A percentile compares a stretch with the other conserved stretches of the same genome.
Conservation (phyloP, 2,329 filamentous ascomycete genomes). For the Ophiostoma perfectum region DNA sequence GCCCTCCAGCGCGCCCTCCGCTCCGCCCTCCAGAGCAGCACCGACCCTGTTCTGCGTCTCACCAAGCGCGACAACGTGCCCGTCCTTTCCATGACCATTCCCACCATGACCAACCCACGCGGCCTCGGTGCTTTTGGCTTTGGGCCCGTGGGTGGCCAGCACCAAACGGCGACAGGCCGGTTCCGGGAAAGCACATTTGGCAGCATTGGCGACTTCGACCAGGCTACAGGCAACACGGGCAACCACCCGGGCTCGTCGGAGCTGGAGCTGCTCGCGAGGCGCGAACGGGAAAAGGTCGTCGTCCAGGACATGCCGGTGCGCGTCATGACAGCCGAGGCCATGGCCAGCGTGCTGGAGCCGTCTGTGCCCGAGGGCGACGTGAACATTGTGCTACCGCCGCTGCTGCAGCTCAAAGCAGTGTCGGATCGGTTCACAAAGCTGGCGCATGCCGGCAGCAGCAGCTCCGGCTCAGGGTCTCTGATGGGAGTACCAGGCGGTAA, state of each 20-base stretch:
- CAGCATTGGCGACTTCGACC: slow-evolving; percentile 37
- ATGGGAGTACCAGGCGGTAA: slow-evolving; percentile 16
- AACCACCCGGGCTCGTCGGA: slow-evolving; percentile 36
- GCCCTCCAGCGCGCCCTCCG: slow-evolving; percentile 86
- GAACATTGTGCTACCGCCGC: slow-evolving; percentile 80
- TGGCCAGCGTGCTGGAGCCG: slow-evolving; percentile 93
- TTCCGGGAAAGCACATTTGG: slow-evolving; percentile 34
- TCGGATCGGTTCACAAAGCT: slow-evolving; percentile 93
- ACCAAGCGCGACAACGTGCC: slow-evolving; percentile 90
- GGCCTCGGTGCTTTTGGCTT: slow-evolving; percentile 35
- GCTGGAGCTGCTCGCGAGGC: slow-evolving; percentile 52
- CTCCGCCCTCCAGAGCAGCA: slow-evolving; percentile 69
- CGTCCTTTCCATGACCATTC: slow-evolving; percentile 83
- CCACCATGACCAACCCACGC: slow-evolving; percentile 59
- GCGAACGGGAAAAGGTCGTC: slow-evolving; percentile 83
- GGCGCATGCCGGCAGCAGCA: slow-evolving; percentile 47
- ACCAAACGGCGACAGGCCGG: slow-evolving; percentile 28
- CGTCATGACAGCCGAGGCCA: slow-evolving; percentile 73
- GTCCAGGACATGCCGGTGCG: slow-evolving; percentile 95
- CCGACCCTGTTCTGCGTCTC: slow-evolving; percentile 76
- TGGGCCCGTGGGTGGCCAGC: slow-evolving; percentile 32
- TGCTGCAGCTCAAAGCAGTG: slow-evolving; percentile 86
- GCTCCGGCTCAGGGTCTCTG: slow-evolving; percentile 17
- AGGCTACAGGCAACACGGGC: slow-evolving; percentile 28
- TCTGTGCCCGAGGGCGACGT: slow-evolving; percentile 87